phyloP scores from a whole-genome alignment of 495 filamentous ascomycete genomes.

The Aspergillus funiculosus region DNA sequence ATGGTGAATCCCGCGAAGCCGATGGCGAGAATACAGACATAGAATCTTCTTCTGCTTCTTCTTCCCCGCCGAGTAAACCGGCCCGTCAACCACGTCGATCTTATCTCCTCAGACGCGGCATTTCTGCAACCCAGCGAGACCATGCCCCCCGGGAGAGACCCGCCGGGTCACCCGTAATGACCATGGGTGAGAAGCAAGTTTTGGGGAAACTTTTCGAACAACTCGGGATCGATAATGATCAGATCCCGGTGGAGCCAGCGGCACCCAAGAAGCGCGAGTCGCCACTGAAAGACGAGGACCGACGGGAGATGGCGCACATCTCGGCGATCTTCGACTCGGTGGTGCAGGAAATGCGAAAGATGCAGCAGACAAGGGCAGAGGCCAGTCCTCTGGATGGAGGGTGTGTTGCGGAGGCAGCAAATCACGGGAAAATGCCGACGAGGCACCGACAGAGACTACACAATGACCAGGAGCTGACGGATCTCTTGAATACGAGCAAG shows the following conservation, averaged over 20 bases:
- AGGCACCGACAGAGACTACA: slow-evolving; percentile 2
- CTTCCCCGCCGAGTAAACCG: neutral
- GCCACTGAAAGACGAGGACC: slow-evolving; percentile 10
- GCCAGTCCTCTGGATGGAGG: neutral
- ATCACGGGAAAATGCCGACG: neutral
- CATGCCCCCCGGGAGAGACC: neutral
- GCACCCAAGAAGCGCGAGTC: neutral
- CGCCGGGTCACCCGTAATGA: slow-evolving; percentile 15
- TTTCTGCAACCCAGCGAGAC: no score
- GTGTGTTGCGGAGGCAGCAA: neutral
- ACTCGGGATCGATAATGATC: slow-evolving; percentile 14
- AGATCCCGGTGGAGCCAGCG: slow-evolving; percentile 1
- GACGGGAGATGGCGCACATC: slow-evolving; percentile 25
- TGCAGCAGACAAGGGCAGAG: slow-evolving; percentile 5
- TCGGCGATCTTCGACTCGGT: slow-evolving; percentile 27
- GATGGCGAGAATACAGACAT: neutral
- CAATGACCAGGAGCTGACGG: slow-evolving; percentile 21
- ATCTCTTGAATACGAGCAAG: slow-evolving; percentile 12
- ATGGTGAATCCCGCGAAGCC: neutral
- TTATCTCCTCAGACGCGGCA: neutral
- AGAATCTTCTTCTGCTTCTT: no score
- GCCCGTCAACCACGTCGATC: neutral
- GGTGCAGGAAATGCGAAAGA: slow-evolving; percentile 19
- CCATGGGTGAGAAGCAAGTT: slow-evolving; percentile 21
- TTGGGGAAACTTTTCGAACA: slow-evolving; percentile 27